Evolutionary conservation across 2,329 filamentous ascomycete species (phyloP), one percentile per base, ranked within the genome.

Genomic region (Xylariaceae sp.): DNA sequence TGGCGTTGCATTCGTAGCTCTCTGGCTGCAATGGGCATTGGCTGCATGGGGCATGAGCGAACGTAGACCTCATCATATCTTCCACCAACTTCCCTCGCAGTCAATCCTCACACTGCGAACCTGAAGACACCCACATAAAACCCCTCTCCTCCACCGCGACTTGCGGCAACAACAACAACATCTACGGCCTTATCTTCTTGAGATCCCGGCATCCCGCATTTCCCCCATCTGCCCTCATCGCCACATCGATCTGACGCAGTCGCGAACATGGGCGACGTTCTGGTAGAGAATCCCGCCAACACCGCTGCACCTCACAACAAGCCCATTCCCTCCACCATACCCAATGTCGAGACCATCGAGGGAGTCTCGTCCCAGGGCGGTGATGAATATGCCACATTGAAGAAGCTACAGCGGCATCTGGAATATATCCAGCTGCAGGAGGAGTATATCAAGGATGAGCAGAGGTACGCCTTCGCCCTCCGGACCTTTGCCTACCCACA

Each of bases 401-500:
- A 99, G 81, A 94, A 95, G 78, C 84, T 97, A 59, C 93, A 99
- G 75, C 82, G 93, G 70, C 92, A 97, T 78, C 78, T 97, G 64
- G 94, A 99, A 86, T 97, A 96, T 73, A 96, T 97, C 71, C 90
- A 97, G 74, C 82, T 99, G 64, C 94, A 99, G 76, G 94, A 99
- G 75, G 94, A 99, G 72, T 99, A 99, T 75, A 99, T 99, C 84
- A 99, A 99, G 78, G 94, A 99, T 84, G 94, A 99, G 80, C 94
- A 99, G 77, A 87, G 90, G 88, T 89, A 74, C 12, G 50, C 38
- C 48, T 36, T 13, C 28, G 9, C 12, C 17, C 16, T 11, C 7
- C 28, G 12, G 7, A 22, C 28, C 11, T 14, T 17, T 17, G 6
- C 31, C 36, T 14, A 16, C 10, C 3, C 41, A 6, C 4, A 16